A percentile compares a stretch with the other conserved stretches of the same genome.
Evolutionary conservation across 345 rosid species (phyloP).

Genomic region (Moricandia moricandioides): DNA sequence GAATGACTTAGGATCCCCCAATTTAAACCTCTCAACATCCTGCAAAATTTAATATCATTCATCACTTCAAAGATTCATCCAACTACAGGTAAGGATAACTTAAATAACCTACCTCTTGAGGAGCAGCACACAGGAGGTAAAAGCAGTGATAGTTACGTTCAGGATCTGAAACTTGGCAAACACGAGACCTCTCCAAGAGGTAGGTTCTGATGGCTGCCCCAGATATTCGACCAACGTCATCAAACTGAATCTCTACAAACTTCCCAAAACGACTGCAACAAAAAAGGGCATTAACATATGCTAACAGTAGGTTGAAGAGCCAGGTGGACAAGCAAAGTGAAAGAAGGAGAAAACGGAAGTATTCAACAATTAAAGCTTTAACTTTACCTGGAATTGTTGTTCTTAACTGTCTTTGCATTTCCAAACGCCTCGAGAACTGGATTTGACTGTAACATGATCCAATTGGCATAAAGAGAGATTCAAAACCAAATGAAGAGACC

Average conservation of each 20-base stretch:
- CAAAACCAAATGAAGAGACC: constrained; percentile 12
- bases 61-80: constrained; percentile 24
- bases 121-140: constrained; percentile 91
- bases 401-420: constrained; percentile 87
- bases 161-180: constrained; percentile 87
- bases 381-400: constrained; percentile 82
- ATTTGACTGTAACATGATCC: constrained; percentile 65
- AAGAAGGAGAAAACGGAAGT: constrained; percentile 17
- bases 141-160: constrained; percentile 97
- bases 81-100: not conserved
- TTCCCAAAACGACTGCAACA: constrained; percentile 86
- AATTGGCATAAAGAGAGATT: constrained; percentile 8
- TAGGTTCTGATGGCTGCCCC: constrained; percentile 96
- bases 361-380: not conserved
- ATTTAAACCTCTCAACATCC: constrained; percentile 79
- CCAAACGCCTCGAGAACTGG: constrained; percentile 97
- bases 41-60: constrained; percentile 35
- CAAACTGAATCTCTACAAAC: constrained; percentile 92
- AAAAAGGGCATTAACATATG: constrained; percentile 9
- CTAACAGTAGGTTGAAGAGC: not conserved
- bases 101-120: constrained; percentile 51
- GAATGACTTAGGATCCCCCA: constrained; percentile 81
- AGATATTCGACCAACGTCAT: constrained; percentile 71
- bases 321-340: constrained; percentile 12
- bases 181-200: constrained; percentile 95